Evolutionary conservation across 768 basidiomycete species (phyloP).

Genomic region (Mycena albidolilacea): DNA sequence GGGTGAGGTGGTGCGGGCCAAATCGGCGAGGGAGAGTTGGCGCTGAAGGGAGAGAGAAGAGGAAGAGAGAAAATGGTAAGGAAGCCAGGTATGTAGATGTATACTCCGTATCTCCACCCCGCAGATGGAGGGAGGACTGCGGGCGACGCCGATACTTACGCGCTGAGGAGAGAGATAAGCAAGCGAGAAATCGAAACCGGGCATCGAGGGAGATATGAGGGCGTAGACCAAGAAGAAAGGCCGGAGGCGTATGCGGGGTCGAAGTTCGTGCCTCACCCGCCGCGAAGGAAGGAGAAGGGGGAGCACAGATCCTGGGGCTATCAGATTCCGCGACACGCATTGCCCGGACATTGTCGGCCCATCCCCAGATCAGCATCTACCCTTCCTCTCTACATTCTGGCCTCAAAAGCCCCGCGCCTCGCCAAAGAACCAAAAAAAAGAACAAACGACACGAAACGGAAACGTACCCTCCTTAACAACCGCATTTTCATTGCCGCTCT

Average conservation of each 20-base stretch:
- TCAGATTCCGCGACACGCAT: too few relatives aligned
- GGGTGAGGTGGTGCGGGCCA: background rate
- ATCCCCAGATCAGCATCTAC: too few relatives aligned
- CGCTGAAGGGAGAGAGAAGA: background rate
- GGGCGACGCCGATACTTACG: background rate
- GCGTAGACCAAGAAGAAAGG: background rate
- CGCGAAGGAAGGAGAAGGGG: too few relatives aligned
- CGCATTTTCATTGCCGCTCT: background rate
- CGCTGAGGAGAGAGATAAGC: conserved; percentile 1
- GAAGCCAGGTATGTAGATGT: background rate
- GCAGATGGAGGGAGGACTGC: background rate
- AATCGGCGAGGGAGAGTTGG: background rate
- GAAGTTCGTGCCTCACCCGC: too few relatives aligned
- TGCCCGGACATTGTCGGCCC: too few relatives aligned
- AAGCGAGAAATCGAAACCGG: background rate
- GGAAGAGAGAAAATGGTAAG: background rate
- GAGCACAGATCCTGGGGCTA: too few relatives aligned
- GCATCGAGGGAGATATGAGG: background rate
- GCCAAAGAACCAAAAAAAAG: background rate
- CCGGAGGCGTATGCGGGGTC: background rate
- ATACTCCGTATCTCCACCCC: background rate
- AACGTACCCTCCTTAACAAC: background rate
- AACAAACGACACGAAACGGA: background rate
- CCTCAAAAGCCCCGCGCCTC: background rate
- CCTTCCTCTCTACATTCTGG: background rate